Conservation (phyloP, 352 stramenopile species). For the Hyaloperonospora arabidopsidis region DNA sequence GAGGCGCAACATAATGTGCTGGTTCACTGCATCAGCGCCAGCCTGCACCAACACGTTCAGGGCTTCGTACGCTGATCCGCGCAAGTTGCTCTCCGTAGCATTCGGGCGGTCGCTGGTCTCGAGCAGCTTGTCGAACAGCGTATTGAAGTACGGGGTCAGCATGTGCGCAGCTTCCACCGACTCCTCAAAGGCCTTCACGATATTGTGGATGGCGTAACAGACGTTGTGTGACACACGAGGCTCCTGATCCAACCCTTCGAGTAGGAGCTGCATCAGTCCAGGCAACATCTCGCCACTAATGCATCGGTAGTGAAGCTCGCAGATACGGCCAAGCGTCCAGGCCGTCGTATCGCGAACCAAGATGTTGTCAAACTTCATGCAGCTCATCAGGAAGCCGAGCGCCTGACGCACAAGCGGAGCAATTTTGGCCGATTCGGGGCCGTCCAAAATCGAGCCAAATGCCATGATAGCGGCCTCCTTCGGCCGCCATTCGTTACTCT, state of each 20-base stretch:
- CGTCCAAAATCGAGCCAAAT: conserved; percentile 94
- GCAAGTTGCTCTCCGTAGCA: conserved; percentile 86
- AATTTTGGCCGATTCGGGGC: conserved; percentile 87
- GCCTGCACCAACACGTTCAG: conserved; percentile 91
- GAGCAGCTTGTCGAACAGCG: conserved; percentile 90
- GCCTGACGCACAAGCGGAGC: conserved; percentile 87
- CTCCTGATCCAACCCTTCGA: conserved; percentile 79
- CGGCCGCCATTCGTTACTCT: conserved; percentile 90
- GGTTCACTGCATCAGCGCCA: conserved; percentile 61
- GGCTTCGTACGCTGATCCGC: conserved; percentile 89
- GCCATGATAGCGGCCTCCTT: conserved; percentile 96
- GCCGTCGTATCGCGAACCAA: conserved; percentile 95
- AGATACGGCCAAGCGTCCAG: conserved; percentile 94
- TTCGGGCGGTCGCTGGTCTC: conserved; percentile 86
- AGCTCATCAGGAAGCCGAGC: conserved; percentile 89
- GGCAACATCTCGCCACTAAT: conserved; percentile 89
- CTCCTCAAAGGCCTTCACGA: conserved; percentile 90
- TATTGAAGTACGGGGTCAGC: conserved; percentile 87
- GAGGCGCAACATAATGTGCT: conserved; percentile 75
- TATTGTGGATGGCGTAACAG: conserved; percentile 95
- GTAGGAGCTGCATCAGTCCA: conserved; percentile 79
- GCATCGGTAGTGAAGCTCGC: conserved; percentile 88
- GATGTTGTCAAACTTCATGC: conserved; percentile 86
- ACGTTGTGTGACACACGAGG: conserved; percentile 91
- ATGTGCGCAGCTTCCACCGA: conserved; percentile 72